Conservation (phyloP, 192 early-diverging fungal genomes). For the Entomortierella beljakovae region DNA sequence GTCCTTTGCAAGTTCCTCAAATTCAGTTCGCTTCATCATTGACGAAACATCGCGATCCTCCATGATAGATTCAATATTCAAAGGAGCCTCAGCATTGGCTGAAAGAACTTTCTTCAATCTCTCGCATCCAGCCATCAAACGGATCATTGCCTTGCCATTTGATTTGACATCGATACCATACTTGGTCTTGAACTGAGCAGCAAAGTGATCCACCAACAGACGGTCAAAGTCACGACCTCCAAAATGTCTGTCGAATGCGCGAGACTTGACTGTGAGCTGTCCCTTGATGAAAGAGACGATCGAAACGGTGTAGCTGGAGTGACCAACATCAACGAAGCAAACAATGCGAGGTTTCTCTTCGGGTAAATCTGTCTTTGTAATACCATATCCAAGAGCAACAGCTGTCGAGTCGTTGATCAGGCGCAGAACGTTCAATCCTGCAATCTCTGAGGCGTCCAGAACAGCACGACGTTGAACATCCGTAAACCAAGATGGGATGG, state of each 20-base stretch:
- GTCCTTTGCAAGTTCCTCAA: conserved; percentile 84
- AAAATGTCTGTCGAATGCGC: conserved; percentile 93
- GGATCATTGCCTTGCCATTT: conserved; percentile 92
- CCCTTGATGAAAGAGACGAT: conserved; percentile 96
- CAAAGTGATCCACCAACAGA: conserved; percentile 88
- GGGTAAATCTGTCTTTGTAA: conserved; percentile 97
- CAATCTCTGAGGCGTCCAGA: conserved; percentile 89
- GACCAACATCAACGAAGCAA: conserved; percentile 95
- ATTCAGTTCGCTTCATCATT: conserved; percentile 87
- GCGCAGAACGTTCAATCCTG: conserved; percentile 91
- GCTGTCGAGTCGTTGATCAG: conserved; percentile 96
- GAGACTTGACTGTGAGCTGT: conserved; percentile 91
- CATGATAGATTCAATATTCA: conserved; percentile 97
- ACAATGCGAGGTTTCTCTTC: conserved; percentile 95
- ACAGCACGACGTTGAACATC: conserved; percentile 93
- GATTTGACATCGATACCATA: conserved; percentile 94
- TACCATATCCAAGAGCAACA: conserved; percentile 97
- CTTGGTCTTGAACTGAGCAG: conserved; percentile 91
- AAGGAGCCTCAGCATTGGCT: conserved; percentile 89
- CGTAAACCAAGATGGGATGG: conserved; percentile 95
- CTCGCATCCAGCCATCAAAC: conserved; percentile 90
- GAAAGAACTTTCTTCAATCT: conserved; percentile 97
- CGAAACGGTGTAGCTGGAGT: conserved; percentile 87
- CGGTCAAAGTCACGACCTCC: conserved; percentile 98
- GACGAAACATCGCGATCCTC: conserved; percentile 95